A percentile compares a stretch with the other conserved stretches of the same genome.
Conservation (phyloP, 2,329 filamentous ascomycete species). For the Colletotrichum cuscutae region DNA sequence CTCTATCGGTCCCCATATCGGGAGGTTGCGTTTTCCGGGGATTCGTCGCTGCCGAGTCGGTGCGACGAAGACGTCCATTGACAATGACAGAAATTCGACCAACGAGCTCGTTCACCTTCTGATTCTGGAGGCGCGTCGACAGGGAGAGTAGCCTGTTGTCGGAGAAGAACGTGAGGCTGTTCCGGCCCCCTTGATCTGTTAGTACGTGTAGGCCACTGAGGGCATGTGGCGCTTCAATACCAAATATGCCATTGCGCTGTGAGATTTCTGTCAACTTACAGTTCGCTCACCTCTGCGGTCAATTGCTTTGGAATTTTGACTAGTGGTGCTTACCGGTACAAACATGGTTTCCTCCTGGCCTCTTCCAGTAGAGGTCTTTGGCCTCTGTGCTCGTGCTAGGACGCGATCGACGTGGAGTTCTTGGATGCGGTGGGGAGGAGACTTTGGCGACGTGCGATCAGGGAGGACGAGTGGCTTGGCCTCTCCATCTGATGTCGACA, state of each 20-base stretch:
- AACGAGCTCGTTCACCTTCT: constrained; percentile 43
- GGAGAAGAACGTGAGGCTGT: constrained; percentile 43
- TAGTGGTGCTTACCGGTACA: constrained; percentile 37
- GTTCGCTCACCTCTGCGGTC: not conserved
- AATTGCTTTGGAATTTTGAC: not conserved
- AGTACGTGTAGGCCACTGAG: constrained; percentile 7
- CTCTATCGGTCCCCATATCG: constrained; percentile 5
- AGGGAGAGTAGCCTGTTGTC: constrained; percentile 44
- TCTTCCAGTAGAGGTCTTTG: constrained; percentile 6
- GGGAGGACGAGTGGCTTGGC: not conserved
- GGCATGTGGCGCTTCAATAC: constrained; percentile 23
- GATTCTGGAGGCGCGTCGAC: constrained; percentile 41
- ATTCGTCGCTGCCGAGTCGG: constrained; percentile 7
- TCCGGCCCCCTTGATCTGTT: constrained; percentile 37
- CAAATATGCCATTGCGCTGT: constrained; percentile 43
- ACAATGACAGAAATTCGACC: constrained; percentile 41
- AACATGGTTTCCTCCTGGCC: constrained; percentile 36
- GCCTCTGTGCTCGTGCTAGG: constrained; percentile 34
- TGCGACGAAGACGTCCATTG: constrained; percentile 29
- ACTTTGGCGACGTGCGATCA: not conserved
- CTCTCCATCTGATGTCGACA: not conserved
- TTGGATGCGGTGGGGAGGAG: constrained; percentile 33
- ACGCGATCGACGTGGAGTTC: constrained; percentile 43
- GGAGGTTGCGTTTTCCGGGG: constrained; percentile 1
- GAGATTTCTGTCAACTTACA: not conserved